Percentiles rank a stretch among this genome's conserved stretches.
These are phyloP conservation scores for Nicotiana attenuata DNA, from an alignment of 257 asterid species.

Conservation along the genomic window DNA sequence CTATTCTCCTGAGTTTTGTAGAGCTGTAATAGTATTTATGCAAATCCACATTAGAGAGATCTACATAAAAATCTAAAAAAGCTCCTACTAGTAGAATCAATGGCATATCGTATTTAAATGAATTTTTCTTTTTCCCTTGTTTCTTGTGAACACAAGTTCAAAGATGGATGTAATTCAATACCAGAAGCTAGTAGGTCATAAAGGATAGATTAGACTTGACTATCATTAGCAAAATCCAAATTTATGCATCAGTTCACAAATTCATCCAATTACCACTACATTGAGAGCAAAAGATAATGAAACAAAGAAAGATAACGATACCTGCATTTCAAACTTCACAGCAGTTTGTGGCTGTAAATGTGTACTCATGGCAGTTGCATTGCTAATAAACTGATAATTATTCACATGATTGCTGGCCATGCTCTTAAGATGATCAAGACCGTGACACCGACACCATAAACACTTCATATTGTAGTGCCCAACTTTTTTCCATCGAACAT, in stretches of 20 bases:
- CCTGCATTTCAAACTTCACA: constrained; percentile 96
- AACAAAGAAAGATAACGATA: constrained; percentile 11
- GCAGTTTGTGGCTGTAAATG: constrained; percentile 36
- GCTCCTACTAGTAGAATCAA: background rate
- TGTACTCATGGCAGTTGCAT: constrained; percentile 26
- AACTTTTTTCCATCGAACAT: constrained; percentile 86
- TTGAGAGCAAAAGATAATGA: background rate
- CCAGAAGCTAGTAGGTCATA: background rate
- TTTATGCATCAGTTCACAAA: background rate
- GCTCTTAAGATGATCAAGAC: constrained; percentile 19
- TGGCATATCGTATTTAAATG: background rate
- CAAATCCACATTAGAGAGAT: constrained; percentile 9
- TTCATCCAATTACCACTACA: background rate
- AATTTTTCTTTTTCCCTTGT: no score
- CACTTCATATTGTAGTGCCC: constrained; percentile 93
- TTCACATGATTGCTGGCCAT: constrained; percentile 27
- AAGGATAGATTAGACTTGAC: no score
- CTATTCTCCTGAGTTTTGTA: constrained; percentile 72
- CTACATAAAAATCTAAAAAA: no score
- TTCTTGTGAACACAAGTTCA: background rate
- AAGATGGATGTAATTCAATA: background rate
- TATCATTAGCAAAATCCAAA: background rate
- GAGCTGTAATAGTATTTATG: constrained; percentile 49
- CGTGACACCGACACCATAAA: constrained; percentile 36
- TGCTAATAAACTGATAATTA: constrained; percentile 36